These are phyloP conservation scores for Ascocoryne sarcoides DNA, from an alignment of 2,329 filamentous ascomycete genomes.

Conservation along the genomic window DNA sequence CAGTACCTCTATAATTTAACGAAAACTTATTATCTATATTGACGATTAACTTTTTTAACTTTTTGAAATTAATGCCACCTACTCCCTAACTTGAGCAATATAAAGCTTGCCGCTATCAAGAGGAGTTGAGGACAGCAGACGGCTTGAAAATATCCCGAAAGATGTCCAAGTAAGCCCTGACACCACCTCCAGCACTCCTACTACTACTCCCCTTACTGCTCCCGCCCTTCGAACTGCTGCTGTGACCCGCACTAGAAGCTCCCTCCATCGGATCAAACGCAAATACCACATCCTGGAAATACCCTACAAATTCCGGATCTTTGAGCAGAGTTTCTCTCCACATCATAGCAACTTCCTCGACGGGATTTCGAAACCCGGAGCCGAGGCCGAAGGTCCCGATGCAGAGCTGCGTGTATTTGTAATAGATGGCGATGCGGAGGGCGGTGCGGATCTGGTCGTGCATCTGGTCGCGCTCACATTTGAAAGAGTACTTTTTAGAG, in stretches of 20 bases:
- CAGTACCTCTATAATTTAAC: too few species aligned
- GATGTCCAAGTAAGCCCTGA: constrained; percentile 39
- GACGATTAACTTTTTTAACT: too few species aligned
- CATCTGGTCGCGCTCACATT: constrained; percentile 61
- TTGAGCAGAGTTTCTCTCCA: constrained; percentile 58
- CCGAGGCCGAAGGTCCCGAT: constrained; percentile 59
- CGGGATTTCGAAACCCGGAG: constrained; percentile 55
- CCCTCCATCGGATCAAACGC: constrained; percentile 48
- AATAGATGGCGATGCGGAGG: constrained; percentile 58
- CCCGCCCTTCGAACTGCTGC: too few species aligned
- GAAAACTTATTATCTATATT: too few species aligned
- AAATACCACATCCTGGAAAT: constrained; percentile 54
- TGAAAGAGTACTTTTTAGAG: constrained; percentile 63
- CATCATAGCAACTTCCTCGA: constrained; percentile 54
- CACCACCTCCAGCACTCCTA: constrained; percentile 26
- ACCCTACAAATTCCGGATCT: constrained; percentile 52
- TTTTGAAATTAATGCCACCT: too few species aligned
- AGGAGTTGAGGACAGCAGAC: constrained; percentile 30
- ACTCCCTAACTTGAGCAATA: too few species aligned
- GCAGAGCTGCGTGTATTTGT: constrained; percentile 47
- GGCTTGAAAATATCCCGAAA: constrained; percentile 45
- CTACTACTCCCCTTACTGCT: constrained; percentile 9
- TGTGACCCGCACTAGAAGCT: too few species aligned
- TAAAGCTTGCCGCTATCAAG: too few species aligned
- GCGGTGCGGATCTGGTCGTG: constrained; percentile 64